A percentile compares a stretch with the other conserved stretches of the same genome.
These are phyloP conservation scores for Coprinopsis marcescibilis DNA, from an alignment of 768 basidiomycete species.

Conservation along the genomic window DNA sequence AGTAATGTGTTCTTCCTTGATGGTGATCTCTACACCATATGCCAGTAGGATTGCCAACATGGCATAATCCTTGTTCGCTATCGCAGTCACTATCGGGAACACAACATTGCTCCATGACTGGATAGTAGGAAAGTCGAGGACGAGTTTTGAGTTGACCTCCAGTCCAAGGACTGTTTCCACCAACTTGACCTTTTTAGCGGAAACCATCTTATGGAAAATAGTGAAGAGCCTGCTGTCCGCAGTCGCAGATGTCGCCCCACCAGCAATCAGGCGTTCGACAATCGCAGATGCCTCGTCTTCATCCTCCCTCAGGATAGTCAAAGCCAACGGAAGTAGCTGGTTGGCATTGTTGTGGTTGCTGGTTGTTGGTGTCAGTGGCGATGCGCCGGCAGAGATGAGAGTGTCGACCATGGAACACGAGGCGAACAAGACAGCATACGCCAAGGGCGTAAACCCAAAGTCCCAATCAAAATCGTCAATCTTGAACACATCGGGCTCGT, in stretches of 20 bases:
- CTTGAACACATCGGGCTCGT: conserved; percentile 51
- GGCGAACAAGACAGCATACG: conserved; percentile 44
- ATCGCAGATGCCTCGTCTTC: no score
- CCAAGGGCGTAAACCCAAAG: conserved; percentile 45
- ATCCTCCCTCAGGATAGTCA: conserved; percentile 35
- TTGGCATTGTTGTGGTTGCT: conserved; percentile 17
- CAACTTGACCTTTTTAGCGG: conserved; percentile 29
- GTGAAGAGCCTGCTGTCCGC: conserved; percentile 33
- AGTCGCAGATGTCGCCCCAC: conserved; percentile 35
- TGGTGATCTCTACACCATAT: conserved; percentile 32
- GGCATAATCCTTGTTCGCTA: conserved; percentile 27
- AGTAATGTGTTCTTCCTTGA: conserved; percentile 30
- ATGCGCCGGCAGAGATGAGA: conserved; percentile 43
- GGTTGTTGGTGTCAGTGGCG: conserved; percentile 27
- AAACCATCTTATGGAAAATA: conserved; percentile 35
- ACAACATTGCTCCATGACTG: conserved; percentile 18
- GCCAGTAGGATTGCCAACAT: conserved; percentile 34
- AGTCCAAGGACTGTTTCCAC: conserved; percentile 36
- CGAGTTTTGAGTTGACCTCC: conserved; percentile 35
- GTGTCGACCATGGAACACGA: conserved; percentile 38
- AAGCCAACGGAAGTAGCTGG: conserved; percentile 32
- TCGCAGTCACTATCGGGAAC: conserved; percentile 35
- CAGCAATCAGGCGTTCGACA: no score
- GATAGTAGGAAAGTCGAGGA: conserved; percentile 34
- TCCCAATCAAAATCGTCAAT: conserved; percentile 55